Conservation (phyloP, 2,329 filamentous ascomycete species). For the Ophiosphaerella narmari region DNA sequence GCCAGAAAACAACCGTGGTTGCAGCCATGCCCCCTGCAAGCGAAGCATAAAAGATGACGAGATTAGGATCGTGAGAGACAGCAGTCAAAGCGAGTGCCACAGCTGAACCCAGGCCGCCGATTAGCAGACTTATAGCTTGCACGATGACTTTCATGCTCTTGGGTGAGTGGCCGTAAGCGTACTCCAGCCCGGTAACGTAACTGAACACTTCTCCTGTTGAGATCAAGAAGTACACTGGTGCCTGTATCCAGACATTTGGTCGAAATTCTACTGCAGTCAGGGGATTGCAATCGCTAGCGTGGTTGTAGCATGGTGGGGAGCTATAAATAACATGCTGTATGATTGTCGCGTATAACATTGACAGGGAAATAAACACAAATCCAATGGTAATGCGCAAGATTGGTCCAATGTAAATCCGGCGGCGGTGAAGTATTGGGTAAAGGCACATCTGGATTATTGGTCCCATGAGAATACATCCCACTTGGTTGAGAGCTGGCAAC, state of each 20-base stretch:
- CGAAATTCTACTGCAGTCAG: constrained; percentile 26
- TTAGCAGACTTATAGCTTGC: constrained; percentile 41
- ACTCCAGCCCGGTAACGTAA: constrained; percentile 50
- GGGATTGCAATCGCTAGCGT: constrained; percentile 42
- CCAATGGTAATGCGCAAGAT: constrained; percentile 38
- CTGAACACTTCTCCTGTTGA: constrained; percentile 52
- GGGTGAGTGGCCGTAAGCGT: constrained; percentile 51
- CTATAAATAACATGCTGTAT: constrained; percentile 41
- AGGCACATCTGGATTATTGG: constrained; percentile 37
- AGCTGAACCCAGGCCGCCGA: constrained; percentile 37
- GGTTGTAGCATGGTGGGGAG: constrained; percentile 32
- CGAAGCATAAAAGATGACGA: constrained; percentile 34
- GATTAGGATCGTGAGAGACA: constrained; percentile 35
- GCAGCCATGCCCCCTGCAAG: constrained; percentile 28
- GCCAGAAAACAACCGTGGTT: constrained; percentile 30
- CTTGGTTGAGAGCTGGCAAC: constrained; percentile 38
- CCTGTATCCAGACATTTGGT: constrained; percentile 48
- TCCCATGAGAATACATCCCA: constrained; percentile 40
- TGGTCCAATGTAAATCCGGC: constrained; percentile 32
- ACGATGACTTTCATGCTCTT: constrained; percentile 48
- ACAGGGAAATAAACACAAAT: constrained; percentile 34
- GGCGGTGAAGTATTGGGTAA: constrained; percentile 34
- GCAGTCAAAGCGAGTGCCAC: constrained; percentile 39
- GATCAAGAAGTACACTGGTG: constrained; percentile 47
- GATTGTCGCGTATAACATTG: constrained; percentile 38